Conservation (phyloP, 441 rosid species). For the Hura crepitans region DNA sequence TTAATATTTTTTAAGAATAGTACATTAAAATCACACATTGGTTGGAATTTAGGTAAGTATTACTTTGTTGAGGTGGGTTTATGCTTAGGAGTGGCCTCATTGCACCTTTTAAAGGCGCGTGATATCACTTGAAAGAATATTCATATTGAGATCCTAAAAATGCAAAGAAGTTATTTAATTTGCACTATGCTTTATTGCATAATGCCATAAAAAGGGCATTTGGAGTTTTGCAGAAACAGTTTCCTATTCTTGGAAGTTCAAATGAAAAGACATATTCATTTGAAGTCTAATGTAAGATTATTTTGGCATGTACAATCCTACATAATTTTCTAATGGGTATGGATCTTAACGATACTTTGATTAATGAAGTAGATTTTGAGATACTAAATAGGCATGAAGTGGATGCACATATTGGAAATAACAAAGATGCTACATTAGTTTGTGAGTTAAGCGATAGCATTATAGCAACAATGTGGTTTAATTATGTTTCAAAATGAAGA, state of each 20-base stretch:
- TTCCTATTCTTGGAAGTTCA: background rate
- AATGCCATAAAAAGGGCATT: slow-evolving; percentile 15
- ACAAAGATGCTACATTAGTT: slow-evolving; percentile 1
- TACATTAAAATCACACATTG: background rate
- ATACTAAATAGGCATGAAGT: background rate
- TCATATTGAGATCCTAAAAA: background rate
- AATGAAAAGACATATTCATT: slow-evolving; percentile 2
- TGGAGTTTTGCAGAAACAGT: slow-evolving; percentile 13
- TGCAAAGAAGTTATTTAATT: background rate
- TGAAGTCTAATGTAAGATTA: background rate
- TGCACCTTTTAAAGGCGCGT: background rate
- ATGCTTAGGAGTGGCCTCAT: slow-evolving; percentile 5
- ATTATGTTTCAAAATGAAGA: background rate
- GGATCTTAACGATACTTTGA: background rate
- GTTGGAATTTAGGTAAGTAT: background rate
- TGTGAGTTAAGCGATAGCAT: background rate
- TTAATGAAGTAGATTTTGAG: background rate
- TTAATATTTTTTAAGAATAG: background rate
- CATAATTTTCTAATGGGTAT: slow-evolving; percentile 14
- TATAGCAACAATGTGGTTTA: background rate
- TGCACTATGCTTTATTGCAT: background rate
- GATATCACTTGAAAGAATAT: slow-evolving; percentile 11
- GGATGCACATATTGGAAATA: background rate
- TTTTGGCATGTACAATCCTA: slow-evolving; percentile 7
- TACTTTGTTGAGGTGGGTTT: slow-evolving; percentile 15